phyloP scores from a whole-genome alignment of 2,329 filamentous ascomycete species.

The Venturia effusa region DNA sequence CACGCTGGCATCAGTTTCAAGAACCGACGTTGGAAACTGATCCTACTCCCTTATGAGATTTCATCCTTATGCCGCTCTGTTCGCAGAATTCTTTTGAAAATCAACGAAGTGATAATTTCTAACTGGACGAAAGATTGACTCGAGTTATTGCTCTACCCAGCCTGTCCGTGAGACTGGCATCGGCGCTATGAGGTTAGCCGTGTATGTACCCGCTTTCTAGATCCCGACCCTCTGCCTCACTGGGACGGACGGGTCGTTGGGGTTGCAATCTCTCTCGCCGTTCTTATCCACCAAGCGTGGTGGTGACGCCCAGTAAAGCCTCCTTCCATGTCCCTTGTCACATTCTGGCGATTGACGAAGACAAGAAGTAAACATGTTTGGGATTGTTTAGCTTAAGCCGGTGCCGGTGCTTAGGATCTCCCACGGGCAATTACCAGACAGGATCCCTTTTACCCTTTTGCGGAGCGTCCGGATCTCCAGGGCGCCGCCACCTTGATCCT shows the following conservation, averaged over 20 bases:
- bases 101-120: background rate
- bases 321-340: background rate
- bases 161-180: background rate
- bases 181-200: background rate
- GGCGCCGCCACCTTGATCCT: background rate
- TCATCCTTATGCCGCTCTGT: background rate
- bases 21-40: background rate
- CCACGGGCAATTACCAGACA: background rate
- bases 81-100: background rate
- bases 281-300: background rate
- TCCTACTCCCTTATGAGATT: background rate
- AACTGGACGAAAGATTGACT: background rate
- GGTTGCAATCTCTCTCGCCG: background rate
- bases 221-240: background rate
- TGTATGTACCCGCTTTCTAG: background rate
- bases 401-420: background rate
- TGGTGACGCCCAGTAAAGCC: background rate
- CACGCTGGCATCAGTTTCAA: background rate
- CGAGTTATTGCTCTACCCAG: background rate
- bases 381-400: background rate
- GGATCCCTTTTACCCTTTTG: background rate
- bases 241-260: background rate
- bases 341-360: background rate
- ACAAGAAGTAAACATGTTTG: background rate
- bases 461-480: background rate